Base-by-base conservation (phyloP, 306 rosid genomes). In the Carpinus viminea region DNA sequence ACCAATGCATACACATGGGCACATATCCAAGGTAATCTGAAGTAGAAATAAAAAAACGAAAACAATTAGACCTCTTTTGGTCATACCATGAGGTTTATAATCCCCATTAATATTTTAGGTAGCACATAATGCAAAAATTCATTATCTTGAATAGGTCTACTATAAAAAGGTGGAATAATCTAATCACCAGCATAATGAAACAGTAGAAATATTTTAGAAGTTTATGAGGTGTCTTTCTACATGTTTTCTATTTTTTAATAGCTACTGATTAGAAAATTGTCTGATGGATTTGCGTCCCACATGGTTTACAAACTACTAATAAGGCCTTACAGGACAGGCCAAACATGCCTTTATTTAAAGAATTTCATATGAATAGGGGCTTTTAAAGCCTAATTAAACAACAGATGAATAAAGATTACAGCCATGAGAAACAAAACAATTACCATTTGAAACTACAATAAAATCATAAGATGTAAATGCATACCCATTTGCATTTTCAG, bases 401-500 rank as follows among this genome's bases (percentile, higher is more conserved):
- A 24, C 17, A 24, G 65, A 52, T 52, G 57, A 52, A 59, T 26
- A 24, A 59, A 59, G 36, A 16, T 59, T 9, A 59, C 16, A 11
- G 65, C 65, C 65, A 24, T 11, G 24, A 24, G 12, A 59, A 59
- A 59, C 12, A 66, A 21, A 66, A 34, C 7, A 66, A 38, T 41
- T 46, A 8, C 9, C n/a, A 50, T 41, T 16, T 69, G 77, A 60
- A 50, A 62, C 74, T 68, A 75, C 9, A 74, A 70, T 56, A 76
- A 34, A 50, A 45, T 72, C 72, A 45, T 54, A 24, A 70, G 64
- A 73, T 38, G 79, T 54, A 59, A 72, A 51, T 55, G 59, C 87
- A 68, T 93, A 95, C 99, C 99, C 93, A 76, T 93, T 93, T 24
- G 83, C 96, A 85, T 95, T 95, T 84, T 89, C 88, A 76, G 91